Conservation (phyloP, 495 filamentous ascomycete species). For the Penicillium angulare region DNA sequence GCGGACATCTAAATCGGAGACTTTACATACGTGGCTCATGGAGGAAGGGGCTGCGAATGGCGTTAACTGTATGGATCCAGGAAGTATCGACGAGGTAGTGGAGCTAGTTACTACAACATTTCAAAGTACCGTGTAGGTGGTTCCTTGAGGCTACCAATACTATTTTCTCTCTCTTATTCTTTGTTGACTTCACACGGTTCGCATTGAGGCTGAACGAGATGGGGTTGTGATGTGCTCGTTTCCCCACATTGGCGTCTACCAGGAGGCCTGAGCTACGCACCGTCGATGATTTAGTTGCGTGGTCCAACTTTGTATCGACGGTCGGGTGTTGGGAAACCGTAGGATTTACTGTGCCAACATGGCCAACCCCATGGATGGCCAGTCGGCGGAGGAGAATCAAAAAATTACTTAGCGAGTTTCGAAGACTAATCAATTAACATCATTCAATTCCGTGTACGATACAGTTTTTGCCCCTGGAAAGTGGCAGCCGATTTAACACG, state of each 20-base stretch:
- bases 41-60: neutral
- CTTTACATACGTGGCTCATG: neutral
- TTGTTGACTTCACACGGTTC: neutral
- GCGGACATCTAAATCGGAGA: neutral
- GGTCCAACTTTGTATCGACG: neutral
- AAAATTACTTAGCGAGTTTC: neutral
- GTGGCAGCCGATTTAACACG: neutral
- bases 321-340: neutral
- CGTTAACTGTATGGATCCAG: neutral
- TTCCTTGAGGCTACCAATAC: no score
- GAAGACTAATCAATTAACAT: no score
- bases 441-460: no score
- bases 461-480: neutral
- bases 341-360: neutral
- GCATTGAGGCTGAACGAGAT: slow-evolving; percentile 2
- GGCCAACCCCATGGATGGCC: no score
- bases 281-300: neutral
- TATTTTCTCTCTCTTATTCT: neutral
- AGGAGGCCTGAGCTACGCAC: slow-evolving; percentile 6
- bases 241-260: slow-evolving; percentile 10
- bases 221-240: slow-evolving; percentile 2
- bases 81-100: neutral
- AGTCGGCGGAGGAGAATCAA: neutral
- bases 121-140: no score
- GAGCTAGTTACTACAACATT: no score